phyloP scores from a whole-genome alignment of 164 flowering plant species.

The Sedum album region DNA sequence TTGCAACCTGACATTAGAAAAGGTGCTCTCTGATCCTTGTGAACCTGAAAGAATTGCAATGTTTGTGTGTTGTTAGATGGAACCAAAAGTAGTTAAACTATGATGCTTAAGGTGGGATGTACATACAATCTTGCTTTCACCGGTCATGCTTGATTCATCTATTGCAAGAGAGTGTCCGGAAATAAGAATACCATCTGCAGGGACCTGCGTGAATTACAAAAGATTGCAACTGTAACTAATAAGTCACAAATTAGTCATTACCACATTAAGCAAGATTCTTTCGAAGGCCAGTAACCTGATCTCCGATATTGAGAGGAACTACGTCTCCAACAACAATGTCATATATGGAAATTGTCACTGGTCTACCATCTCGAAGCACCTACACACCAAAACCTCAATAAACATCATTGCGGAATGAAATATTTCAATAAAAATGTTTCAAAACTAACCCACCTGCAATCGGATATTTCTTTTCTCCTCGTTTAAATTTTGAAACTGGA shows the following conservation, averaged over 20 bases:
- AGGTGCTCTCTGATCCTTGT: constrained; percentile 71
- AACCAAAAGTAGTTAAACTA: not conserved
- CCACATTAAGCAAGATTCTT: not conserved
- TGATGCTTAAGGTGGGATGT: not conserved
- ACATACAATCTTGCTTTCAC: constrained; percentile 93
- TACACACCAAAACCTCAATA: constrained; percentile 13
- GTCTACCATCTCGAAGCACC: constrained; percentile 83
- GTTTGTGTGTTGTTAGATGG: not conserved
- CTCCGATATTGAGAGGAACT: constrained; percentile 87
- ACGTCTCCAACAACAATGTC: constrained; percentile 97
- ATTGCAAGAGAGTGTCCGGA: constrained; percentile 85
- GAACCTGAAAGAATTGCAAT: constrained; percentile 35
- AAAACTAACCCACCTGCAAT: constrained; percentile 50
- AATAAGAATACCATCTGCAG: constrained; percentile 85
- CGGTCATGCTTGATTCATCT: constrained; percentile 99
- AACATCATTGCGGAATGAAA: not conserved
- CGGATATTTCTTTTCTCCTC: constrained; percentile 87
- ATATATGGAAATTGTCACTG: constrained; percentile 63
- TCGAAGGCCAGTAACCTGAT: constrained; percentile 45
- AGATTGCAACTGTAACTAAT: not conserved
- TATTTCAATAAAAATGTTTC: not conserved
- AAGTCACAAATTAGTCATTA: not conserved
- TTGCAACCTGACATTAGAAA: constrained; percentile 99
- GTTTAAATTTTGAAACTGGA: constrained; percentile 83
- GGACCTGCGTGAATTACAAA: constrained; percentile 40